Percentiles rank a stretch among this genome's conserved stretches.
Evolutionary conservation across 257 asterid genomes (phyloP).

Genomic region (Solanum bukasovii): DNA sequence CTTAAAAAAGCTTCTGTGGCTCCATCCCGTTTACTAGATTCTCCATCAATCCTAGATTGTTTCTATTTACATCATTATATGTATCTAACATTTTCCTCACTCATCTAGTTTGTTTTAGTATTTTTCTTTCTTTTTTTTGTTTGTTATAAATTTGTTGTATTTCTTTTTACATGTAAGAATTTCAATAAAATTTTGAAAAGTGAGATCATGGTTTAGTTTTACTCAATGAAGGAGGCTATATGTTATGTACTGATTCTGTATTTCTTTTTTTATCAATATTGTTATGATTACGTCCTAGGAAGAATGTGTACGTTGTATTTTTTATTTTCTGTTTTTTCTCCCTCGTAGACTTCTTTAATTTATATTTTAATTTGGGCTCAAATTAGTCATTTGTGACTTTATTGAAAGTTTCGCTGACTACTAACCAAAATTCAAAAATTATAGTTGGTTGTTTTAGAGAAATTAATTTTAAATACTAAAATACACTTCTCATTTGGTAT

Average conservation of each 20-base stretch:
- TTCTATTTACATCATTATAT: too few relatives aligned
- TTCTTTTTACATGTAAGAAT: neutral
- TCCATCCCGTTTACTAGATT: too few relatives aligned
- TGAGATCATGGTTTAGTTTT: neutral
- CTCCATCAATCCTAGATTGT: neutral
- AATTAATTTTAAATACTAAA: too few relatives aligned
- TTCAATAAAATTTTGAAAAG: neutral
- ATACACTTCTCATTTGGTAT: neutral
- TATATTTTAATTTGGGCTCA: neutral
- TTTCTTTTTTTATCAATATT: too few relatives aligned
- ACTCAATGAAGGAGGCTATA: neutral
- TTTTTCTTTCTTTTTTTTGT: neutral
- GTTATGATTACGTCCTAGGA: too few relatives aligned
- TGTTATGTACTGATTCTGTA: too few relatives aligned
- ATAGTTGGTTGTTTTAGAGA: neutral
- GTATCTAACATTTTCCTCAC: neutral
- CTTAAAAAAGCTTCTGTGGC: too few relatives aligned
- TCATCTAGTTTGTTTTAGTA: neutral
- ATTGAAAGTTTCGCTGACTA: neutral
- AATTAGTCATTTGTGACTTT: neutral
- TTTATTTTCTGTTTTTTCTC: too few relatives aligned
- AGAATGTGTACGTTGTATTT: neutral
- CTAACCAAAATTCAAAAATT: neutral
- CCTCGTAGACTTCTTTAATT: neutral
- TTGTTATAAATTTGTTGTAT: neutral